phyloP scores from a whole-genome alignment of 2,329 filamentous ascomycete species.

The Lasiodiplodia sp. region DNA sequence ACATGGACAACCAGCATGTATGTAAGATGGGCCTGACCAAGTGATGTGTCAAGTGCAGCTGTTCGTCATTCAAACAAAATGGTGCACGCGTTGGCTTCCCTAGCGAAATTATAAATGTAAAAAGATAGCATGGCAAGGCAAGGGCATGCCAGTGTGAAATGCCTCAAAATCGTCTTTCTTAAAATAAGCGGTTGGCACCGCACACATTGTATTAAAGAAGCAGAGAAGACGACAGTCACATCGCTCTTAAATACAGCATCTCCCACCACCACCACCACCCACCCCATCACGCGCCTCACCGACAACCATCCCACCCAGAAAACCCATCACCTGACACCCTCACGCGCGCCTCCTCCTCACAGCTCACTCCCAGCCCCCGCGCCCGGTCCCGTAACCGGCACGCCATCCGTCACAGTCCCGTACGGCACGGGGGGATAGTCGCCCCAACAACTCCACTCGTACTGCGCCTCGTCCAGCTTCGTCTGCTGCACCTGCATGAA shows the following conservation, averaged over 20 bases:
- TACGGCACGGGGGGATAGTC: constrained; percentile 59
- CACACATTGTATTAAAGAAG: no score
- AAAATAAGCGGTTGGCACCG: no score
- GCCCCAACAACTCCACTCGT: constrained; percentile 71
- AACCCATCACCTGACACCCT: background rate
- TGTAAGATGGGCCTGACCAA: no score
- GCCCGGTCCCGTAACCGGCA: constrained; percentile 41
- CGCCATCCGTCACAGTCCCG: constrained; percentile 60
- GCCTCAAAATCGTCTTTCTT: no score
- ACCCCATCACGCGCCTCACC: background rate
- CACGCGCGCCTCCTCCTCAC: background rate
- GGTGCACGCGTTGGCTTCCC: no score
- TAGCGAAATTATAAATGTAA: no score
- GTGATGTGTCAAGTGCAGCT: no score
- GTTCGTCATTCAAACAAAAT: no score
- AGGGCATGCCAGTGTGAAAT: no score
- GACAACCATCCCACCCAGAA: background rate
- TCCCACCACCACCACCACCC: background rate
- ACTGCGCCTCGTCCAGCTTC: constrained; percentile 66
- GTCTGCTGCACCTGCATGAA: constrained; percentile 69
- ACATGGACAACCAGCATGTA: no score
- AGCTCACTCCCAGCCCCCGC: background rate
- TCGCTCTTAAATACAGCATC: background rate
- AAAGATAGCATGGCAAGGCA: no score
- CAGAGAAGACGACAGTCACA: no score